Conservation (phyloP, 345 rosid genomes). For the Zanthoxylum bungeanum region DNA sequence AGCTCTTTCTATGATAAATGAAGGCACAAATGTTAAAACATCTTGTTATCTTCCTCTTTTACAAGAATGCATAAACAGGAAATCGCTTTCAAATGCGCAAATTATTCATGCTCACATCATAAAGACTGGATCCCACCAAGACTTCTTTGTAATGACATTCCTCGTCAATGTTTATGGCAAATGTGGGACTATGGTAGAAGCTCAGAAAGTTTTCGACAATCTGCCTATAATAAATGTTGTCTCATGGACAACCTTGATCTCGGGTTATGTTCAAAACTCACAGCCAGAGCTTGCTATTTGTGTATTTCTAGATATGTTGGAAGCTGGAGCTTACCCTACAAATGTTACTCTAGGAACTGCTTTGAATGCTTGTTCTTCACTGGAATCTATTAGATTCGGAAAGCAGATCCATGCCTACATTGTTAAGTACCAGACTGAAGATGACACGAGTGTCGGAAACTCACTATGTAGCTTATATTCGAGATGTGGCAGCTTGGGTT, state of each 20-base stretch:
- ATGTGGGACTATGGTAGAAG: slow-evolving; percentile 40
- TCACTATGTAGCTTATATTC: slow-evolving; percentile 61
- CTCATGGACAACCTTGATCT: slow-evolving; percentile 49
- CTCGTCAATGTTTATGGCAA: slow-evolving; percentile 51
- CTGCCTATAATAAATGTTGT: slow-evolving; percentile 33
- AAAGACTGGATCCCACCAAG: slow-evolving; percentile 38
- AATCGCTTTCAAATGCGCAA: slow-evolving; percentile 29
- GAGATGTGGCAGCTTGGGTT: slow-evolving; percentile 35
- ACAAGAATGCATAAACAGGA: slow-evolving; percentile 41
- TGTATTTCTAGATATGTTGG: slow-evolving; percentile 42
- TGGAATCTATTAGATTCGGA: slow-evolving; percentile 34
- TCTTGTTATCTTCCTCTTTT: slow-evolving; percentile 41
- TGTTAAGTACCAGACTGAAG: slow-evolving; percentile 41
- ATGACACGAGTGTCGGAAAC: slow-evolving; percentile 50
- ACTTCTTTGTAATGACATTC: slow-evolving; percentile 32
- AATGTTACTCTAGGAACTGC: slow-evolving; percentile 41
- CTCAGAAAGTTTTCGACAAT: slow-evolving; percentile 32
- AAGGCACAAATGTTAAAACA: slow-evolving; percentile 24
- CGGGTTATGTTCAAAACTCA: slow-evolving; percentile 47
- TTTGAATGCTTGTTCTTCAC: slow-evolving; percentile 44
- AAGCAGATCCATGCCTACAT: slow-evolving; percentile 51
- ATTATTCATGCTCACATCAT: slow-evolving; percentile 47
- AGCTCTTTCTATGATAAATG: slow-evolving; percentile 30
- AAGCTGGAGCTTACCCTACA: slow-evolving; percentile 44
- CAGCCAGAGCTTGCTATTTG: slow-evolving; percentile 35